Percentiles rank a stretch among this genome's conserved stretches.
Conservation (phyloP, 345 rosid genomes). For the Geranium rotundifolium region DNA sequence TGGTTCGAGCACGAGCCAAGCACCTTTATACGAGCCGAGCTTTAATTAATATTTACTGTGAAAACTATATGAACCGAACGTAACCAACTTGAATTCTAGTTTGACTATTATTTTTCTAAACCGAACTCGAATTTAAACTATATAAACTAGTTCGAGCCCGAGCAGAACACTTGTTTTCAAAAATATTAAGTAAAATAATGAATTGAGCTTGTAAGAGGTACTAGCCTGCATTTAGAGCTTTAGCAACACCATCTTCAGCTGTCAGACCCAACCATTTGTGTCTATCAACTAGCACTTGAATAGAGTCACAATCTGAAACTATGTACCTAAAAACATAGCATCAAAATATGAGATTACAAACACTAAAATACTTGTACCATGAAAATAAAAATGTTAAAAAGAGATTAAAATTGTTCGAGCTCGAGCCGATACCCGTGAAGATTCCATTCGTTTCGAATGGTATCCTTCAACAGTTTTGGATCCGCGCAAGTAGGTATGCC, state of each 20-base stretch:
- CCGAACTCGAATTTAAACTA: too few species aligned
- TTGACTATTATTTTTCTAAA: too few species aligned
- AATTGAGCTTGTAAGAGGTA: background rate
- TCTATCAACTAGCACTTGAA: conserved; percentile 32
- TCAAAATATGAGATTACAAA: background rate
- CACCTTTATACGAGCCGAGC: too few species aligned
- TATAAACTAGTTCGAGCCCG: too few species aligned
- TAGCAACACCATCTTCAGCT: conserved; percentile 45
- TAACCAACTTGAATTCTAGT: too few species aligned
- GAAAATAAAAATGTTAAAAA: background rate
- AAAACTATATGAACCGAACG: too few species aligned
- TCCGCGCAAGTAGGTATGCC: conserved; percentile 42
- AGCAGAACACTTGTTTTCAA: too few species aligned
- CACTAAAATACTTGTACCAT: background rate
- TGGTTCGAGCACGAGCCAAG: too few species aligned
- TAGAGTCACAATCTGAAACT: conserved; percentile 46
- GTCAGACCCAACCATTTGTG: conserved; percentile 36
- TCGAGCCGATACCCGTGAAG: conserved; percentile 30
- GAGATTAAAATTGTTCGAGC: too few species aligned
- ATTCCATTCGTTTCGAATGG: conserved; percentile 36
- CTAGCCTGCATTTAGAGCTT: conserved; percentile 42
- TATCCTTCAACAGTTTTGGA: conserved; percentile 22
- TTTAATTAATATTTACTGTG: too few species aligned
- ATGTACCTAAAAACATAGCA: conserved; percentile 23
- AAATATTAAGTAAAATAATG: too few species aligned